Percentiles rank a stretch among this genome's conserved stretches.
These are phyloP conservation scores for Yamadazyma phyllophila DNA, from an alignment of 805 yeast species.

Conservation along the genomic window DNA sequence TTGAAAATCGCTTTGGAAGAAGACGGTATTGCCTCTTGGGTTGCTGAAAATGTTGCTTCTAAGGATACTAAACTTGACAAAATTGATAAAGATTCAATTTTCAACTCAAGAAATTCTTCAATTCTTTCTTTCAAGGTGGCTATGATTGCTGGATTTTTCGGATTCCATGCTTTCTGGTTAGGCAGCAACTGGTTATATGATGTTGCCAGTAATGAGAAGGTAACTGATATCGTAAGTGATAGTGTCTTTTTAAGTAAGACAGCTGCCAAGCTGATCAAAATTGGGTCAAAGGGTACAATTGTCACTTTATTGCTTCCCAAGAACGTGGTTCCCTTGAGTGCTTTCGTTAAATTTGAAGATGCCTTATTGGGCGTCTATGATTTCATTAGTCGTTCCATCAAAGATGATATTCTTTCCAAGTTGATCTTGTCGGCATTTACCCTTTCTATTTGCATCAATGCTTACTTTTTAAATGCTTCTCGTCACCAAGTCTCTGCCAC, in stretches of 20 bases:
- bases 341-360: constrained; percentile 62
- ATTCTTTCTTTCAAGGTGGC: constrained; percentile 60
- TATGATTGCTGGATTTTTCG: constrained; percentile 56
- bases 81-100: constrained; percentile 19
- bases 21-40: constrained; percentile 77
- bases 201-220: constrained; percentile 10
- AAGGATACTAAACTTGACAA: constrained; percentile 31
- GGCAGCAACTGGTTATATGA: constrained; percentile 68
- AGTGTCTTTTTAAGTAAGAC: constrained; percentile 33
- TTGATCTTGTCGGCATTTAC: constrained; percentile 69
- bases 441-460: constrained; percentile 74
- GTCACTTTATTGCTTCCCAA: constrained; percentile 58
- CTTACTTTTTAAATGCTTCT: constrained; percentile 85
- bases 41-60: constrained; percentile 69
- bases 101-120: constrained; percentile 22
- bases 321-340: constrained; percentile 56
- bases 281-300: constrained; percentile 50
- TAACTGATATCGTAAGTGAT: constrained; percentile 2
- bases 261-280: constrained; percentile 41
- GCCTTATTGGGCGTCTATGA: constrained; percentile 49
- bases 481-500: constrained; percentile 55
- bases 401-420: constrained; percentile 79
- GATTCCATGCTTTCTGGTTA: constrained; percentile 63
- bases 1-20: constrained; percentile 83
- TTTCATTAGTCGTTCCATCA: constrained; percentile 62